Percentiles rank a stretch among this genome's conserved stretches.
Conservation (phyloP, 495 filamentous ascomycete species). For the Penicillium psychrofluorescens region DNA sequence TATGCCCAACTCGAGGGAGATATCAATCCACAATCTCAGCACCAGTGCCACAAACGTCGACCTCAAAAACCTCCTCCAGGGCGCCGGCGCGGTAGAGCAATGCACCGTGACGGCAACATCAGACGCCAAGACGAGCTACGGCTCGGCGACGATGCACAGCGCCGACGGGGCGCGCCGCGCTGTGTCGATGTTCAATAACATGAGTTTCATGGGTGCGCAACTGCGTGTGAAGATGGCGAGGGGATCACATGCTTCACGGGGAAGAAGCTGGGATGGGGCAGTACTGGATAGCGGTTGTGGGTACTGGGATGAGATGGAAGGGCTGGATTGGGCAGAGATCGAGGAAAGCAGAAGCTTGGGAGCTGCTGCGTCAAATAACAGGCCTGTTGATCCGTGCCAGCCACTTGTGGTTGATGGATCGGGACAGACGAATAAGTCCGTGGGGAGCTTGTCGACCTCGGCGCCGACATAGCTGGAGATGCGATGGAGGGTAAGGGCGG, state of each 20-base stretch:
- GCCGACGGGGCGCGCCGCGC: conserved; percentile 29
- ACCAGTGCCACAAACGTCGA: conserved; percentile 14
- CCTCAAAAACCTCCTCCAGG: conserved; percentile 15
- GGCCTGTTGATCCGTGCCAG: conserved; percentile 8
- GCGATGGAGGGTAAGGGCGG: too few species aligned
- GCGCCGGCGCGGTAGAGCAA: conserved; percentile 20
- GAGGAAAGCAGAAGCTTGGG: background rate
- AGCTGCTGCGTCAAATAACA: background rate
- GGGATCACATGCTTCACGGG: background rate
- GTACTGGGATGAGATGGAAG: background rate
- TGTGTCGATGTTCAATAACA: conserved; percentile 23
- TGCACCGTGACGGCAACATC: conserved; percentile 19
- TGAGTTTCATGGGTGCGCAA: conserved; percentile 22
- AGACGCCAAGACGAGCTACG: conserved; percentile 17
- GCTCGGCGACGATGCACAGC: conserved; percentile 24
- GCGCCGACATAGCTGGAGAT: conserved; percentile 7
- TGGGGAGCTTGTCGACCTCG: conserved; percentile 10
- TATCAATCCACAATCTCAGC: conserved; percentile 24
- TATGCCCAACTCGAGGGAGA: conserved; percentile 9
- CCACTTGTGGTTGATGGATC: conserved; percentile 38
- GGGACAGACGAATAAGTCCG: conserved; percentile 11
- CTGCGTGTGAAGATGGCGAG: conserved; percentile 24
- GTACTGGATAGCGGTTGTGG: background rate
- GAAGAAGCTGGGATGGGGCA: conserved; percentile 6
- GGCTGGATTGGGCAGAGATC: background rate